Evolutionary conservation across 2,329 filamentous ascomycete species (phyloP), one percentile per base, ranked within the genome.

Genomic region (Botrytis squamosa): DNA sequence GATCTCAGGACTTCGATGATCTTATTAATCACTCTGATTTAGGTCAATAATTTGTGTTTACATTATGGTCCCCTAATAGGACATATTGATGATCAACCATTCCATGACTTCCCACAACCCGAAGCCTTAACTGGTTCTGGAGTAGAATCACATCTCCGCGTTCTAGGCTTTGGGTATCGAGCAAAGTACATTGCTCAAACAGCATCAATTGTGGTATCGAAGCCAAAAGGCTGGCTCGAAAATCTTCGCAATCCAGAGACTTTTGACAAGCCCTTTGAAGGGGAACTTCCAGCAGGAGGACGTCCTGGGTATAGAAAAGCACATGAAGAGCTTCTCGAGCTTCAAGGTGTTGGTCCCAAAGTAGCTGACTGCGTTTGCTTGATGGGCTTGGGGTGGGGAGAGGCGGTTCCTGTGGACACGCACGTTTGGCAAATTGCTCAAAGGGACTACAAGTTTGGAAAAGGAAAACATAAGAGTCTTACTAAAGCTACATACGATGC

Each of bases 341-440:
- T 99, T 36, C 90, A 94, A 73, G 96, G 96, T 1, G 97, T 99
- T 9, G 96, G 96, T 0, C 96, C 97, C 0, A 99, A 99, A 82
- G 96, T 99, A 0, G 93, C 96, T 9, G 97, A 99, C 81, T 99
- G 97, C 80, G 95, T 98, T 12, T 97, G 93, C 80, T 85, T 99
- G 33, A 98, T 99, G 92, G 97, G 97, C 0, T 84, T 99, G 22
- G 95, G 95, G 42, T 99, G 97, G 95, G 92, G 92, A 46, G 95
- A 98, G 83, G 91, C 95, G 4, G 95, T 99, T 1, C 96, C 96
- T 0, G 93, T 99, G 46, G 96, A 99, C 82, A 99, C 97, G 1
- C 97, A 99, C 83, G 94, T 99, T 20, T 98, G 95, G 95, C 95
- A 98, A 84, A 98, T 99, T 80, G 97, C 96, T 0, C 93, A 97